These are phyloP conservation scores for Sarocladium kiliense DNA, from an alignment of 2,329 filamentous ascomycete genomes.

Conservation along the genomic window DNA sequence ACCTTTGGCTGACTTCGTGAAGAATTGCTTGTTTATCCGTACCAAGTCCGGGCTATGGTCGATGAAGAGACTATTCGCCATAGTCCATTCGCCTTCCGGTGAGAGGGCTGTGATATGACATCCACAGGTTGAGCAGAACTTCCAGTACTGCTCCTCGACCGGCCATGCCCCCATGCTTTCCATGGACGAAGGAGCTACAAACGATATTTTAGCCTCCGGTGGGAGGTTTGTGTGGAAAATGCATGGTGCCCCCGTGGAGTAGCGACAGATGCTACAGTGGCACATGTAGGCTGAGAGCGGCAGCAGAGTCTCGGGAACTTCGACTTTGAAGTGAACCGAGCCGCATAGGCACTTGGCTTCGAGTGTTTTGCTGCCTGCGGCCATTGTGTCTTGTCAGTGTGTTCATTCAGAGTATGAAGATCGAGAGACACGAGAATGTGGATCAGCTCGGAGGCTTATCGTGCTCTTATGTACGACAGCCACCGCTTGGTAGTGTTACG, in stretches of 20 bases:
- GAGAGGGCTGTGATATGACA: slow-evolving; percentile 36
- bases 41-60: slow-evolving; percentile 29
- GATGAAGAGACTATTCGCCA: slow-evolving; percentile 34
- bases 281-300: slow-evolving; percentile 39
- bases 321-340: slow-evolving; percentile 35
- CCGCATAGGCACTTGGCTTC: slow-evolving; percentile 41
- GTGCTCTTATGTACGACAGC: not conserved
- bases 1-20: slow-evolving; percentile 29
- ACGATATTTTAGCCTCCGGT: slow-evolving; percentile 27
- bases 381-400: not conserved
- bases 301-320: slow-evolving; percentile 30
- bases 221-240: slow-evolving; percentile 36
- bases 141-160: slow-evolving; percentile 26
- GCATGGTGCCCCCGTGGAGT: slow-evolving; percentile 34
- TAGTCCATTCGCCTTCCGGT: slow-evolving; percentile 28
- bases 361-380: slow-evolving; percentile 24
- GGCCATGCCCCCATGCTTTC: slow-evolving; percentile 31
- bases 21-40: slow-evolving; percentile 29
- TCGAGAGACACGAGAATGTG: too few species aligned
- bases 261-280: slow-evolving; percentile 40
- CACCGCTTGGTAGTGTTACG: not conserved
- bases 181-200: slow-evolving; percentile 33
- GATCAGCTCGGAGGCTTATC: too few species aligned
- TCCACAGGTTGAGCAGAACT: slow-evolving; percentile 42
- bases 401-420: too few species aligned